Percentiles rank a stretch among this genome's conserved stretches.
These are phyloP conservation scores for Entomophthora muscae DNA, from an alignment of 371 early-diverging fungal species.

Conservation along the genomic window DNA sequence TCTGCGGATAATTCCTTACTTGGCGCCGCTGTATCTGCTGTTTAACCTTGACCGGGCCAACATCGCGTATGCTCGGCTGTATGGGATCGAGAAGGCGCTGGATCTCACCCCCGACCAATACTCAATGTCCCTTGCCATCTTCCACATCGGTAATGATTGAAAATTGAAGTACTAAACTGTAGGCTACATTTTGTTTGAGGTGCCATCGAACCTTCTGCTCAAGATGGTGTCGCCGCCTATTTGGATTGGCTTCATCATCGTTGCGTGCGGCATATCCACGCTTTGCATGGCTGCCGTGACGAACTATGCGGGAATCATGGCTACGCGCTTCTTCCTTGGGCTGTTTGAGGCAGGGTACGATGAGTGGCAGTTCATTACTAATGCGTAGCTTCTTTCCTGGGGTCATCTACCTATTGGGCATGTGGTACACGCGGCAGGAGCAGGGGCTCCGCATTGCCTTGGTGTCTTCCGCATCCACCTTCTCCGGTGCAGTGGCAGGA, in stretches of 20 bases:
- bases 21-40: slow-evolving; percentile 50
- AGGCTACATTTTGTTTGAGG: slow-evolving; percentile 13
- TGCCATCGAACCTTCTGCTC: slow-evolving; percentile 2
- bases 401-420: slow-evolving; percentile 44
- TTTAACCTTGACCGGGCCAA: slow-evolving; percentile 58
- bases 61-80: slow-evolving; percentile 22
- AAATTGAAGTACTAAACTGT: too few relatives aligned
- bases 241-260: slow-evolving; percentile 20
- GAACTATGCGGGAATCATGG: slow-evolving; percentile 23
- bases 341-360: slow-evolving; percentile 9
- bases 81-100: slow-evolving; percentile 26
- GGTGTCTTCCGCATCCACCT: slow-evolving; percentile 38
- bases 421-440: slow-evolving; percentile 56
- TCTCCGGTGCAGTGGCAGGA: slow-evolving; percentile 57
- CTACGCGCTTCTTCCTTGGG: slow-evolving; percentile 44
- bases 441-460: slow-evolving; percentile 46
- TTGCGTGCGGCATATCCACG: slow-evolving; percentile 39
- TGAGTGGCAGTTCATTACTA: too few relatives aligned
- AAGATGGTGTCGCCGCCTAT: slow-evolving; percentile 1
- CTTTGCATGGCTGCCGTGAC: slow-evolving; percentile 31
- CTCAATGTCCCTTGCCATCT: slow-evolving; percentile 41
- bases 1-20: slow-evolving; percentile 39
- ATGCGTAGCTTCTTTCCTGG: slow-evolving; percentile 62
- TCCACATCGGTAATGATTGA: slow-evolving; percentile 47
- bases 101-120: slow-evolving; percentile 23